Conservation (phyloP, 345 rosid genomes). For the Salix caprea region DNA sequence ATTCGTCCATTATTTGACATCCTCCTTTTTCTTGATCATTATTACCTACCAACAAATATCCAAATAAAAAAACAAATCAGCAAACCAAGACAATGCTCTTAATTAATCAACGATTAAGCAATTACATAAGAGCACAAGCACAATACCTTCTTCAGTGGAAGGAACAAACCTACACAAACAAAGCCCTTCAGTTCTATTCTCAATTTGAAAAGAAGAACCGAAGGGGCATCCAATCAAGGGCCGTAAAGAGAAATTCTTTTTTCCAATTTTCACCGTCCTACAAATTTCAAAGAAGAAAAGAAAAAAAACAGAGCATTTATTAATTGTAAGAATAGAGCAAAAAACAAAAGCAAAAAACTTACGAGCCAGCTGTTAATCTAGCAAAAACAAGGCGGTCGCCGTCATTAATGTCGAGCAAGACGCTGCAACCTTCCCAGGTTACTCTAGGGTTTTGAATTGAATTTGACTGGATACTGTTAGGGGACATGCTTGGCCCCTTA, state of each 20-base stretch:
- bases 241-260: slow-evolving; percentile 51
- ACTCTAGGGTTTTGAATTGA: slow-evolving; percentile 41
- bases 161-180: slow-evolving; percentile 49
- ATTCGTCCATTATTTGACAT: slow-evolving; percentile 41
- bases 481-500: slow-evolving; percentile 13
- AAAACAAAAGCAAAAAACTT: slow-evolving; percentile 16
- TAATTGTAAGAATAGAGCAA: background rate
- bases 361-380: slow-evolving; percentile 80
- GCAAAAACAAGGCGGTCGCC: slow-evolving; percentile 94
- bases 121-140: background rate
- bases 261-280: slow-evolving; percentile 74
- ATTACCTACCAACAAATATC: slow-evolving; percentile 26
- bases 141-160: slow-evolving; percentile 48
- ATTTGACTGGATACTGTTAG: background rate
- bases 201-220: slow-evolving; percentile 77
- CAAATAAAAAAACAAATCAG: background rate
- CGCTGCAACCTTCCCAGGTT: slow-evolving; percentile 90
- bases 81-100: background rate
- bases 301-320: background rate
- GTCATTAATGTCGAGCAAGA: slow-evolving; percentile 88
- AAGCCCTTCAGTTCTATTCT: slow-evolving; percentile 56
- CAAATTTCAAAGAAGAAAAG: background rate
- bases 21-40: slow-evolving; percentile 32
- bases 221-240: slow-evolving; percentile 84
- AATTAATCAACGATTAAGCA: background rate